Evolutionary conservation across 306 rosid species (phyloP), one percentile per base, ranked within the genome.

Genomic region (Medicago truncatula): DNA sequence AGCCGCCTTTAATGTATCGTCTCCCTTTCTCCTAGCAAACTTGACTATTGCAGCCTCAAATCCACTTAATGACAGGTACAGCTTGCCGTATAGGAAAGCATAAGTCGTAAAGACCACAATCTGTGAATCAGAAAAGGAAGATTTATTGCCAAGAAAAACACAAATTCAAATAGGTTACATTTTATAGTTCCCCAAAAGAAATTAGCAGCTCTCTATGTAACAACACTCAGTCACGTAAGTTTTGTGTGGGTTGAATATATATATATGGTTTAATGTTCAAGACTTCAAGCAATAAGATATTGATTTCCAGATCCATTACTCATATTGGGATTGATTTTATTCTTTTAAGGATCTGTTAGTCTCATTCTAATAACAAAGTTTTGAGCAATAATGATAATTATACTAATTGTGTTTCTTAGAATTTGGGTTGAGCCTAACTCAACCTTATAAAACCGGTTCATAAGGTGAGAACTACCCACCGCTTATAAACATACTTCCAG

Each of bases 51-150:
- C 83, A 77, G 69, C 75, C 86, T 95, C 99, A 81, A 92, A 41
- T 76, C 99, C 99, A 86, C 99, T 95, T 79, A 95, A 84, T 54
- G 97, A 85, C 83, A 95, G 71, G 86, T 95, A 95, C 58, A 95
- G 91, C 84, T 74, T 90, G 20, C 99, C 99, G 57, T 95, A 95
- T 49, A 95, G 80, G 89, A 84, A 95, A 21, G 83, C 87, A 80
- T 90, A 92, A 69, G 89, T 91, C 1, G 96, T 95, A 23, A 95
- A 31, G 78, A 85, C 87, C 70, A 95, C 97, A 83, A 90, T 18
- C 99, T 95, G 89, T 6, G 43, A 85, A 81, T 20, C 74, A 65
- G 52, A 41, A 73, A 76, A 80, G 57, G 77, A 82, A 67, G 67
- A 59, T 46, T 84, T 74, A 77, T 23, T 14, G 73, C 43, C 41